Conservation (phyloP, 2,329 filamentous ascomycete genomes). For the Thermomyces lanuginosus region DNA sequence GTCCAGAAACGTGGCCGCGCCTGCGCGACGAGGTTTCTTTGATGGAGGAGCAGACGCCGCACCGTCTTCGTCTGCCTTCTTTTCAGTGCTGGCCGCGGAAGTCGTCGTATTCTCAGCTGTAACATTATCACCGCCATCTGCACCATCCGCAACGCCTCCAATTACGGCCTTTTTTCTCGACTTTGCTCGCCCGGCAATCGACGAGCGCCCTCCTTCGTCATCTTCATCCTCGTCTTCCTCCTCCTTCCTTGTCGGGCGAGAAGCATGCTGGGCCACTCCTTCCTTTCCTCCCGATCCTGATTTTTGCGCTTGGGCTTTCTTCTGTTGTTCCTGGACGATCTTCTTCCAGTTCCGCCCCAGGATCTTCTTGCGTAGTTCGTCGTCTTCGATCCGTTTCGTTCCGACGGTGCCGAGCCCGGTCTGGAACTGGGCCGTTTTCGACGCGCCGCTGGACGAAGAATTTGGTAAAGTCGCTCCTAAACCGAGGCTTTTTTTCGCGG, state of each 20-base stretch:
- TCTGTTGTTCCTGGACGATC: slow-evolving; percentile 27
- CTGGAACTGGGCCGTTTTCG: too few relatives aligned
- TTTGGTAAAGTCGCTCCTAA: slow-evolving; percentile 1
- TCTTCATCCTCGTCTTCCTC: slow-evolving; percentile 4
- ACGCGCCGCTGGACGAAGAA: too few relatives aligned
- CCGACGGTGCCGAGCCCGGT: too few relatives aligned
- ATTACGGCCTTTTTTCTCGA: too few relatives aligned
- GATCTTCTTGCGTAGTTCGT: slow-evolving; percentile 30
- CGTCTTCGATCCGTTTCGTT: slow-evolving; percentile 28
- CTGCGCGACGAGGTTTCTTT: slow-evolving; percentile 19
- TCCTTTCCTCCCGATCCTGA: background rate
- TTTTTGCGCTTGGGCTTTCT: slow-evolving; percentile 6
- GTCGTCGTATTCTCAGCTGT: background rate
- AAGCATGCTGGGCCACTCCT: too few relatives aligned
- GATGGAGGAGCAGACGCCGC: too few relatives aligned
- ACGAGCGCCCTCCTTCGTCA: too few relatives aligned
- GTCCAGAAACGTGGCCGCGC: slow-evolving; percentile 37
- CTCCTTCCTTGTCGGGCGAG: slow-evolving; percentile 1
- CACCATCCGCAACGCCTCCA: too few relatives aligned
- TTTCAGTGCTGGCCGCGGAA: slow-evolving; percentile 5
- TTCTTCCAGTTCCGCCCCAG: slow-evolving; percentile 28
- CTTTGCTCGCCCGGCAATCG: too few relatives aligned
- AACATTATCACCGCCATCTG: too few relatives aligned
- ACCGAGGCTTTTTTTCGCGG: slow-evolving; percentile 17
- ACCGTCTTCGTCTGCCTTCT: too few relatives aligned